Evolutionary conservation across 140 eudicot species (phyloP).

Genomic region (Bidens hawaiensis): DNA sequence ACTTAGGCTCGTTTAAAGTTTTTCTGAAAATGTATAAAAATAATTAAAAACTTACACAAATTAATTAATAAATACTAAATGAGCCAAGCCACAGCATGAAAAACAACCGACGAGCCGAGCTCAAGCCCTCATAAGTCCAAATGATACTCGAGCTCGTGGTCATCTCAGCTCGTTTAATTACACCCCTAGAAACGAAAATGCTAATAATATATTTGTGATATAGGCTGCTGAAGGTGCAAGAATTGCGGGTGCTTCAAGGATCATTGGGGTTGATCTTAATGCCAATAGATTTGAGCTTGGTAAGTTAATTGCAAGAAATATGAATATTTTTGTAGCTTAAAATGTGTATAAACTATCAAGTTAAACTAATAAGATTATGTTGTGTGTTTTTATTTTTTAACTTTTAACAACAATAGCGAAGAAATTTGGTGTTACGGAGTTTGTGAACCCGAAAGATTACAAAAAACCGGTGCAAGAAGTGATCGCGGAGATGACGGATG

Average conservation of each 20-base stretch:
- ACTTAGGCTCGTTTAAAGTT: no score
- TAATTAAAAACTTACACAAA: no score
- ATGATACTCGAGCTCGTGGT: no score
- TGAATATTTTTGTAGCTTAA: not conserved
- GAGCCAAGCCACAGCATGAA: no score
- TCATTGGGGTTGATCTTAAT: not conserved
- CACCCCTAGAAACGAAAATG: no score
- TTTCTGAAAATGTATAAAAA: no score
- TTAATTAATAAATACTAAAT: no score
- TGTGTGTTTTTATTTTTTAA: not conserved
- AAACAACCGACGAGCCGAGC: no score
- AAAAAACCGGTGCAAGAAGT: conserved; percentile 42
- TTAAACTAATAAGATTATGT: not conserved
- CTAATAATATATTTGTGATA: not conserved
- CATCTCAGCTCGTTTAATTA: no score
- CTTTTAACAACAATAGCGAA: conserved; percentile 38
- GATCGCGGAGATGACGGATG: not conserved
- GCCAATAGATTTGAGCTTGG: conserved; percentile 29
- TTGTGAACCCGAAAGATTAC: conserved; percentile 69
- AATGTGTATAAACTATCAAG: no score
- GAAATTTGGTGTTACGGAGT: conserved; percentile 76
- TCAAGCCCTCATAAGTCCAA: no score
- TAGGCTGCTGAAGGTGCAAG: conserved; percentile 36
- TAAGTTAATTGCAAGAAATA: conserved; percentile 12
- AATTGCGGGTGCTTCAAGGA: conserved; percentile 43